A percentile compares a stretch with the other conserved stretches of the same genome.
Evolutionary conservation across 2,329 filamentous ascomycete genomes (phyloP).

Genomic region (Alternaria sp.): DNA sequence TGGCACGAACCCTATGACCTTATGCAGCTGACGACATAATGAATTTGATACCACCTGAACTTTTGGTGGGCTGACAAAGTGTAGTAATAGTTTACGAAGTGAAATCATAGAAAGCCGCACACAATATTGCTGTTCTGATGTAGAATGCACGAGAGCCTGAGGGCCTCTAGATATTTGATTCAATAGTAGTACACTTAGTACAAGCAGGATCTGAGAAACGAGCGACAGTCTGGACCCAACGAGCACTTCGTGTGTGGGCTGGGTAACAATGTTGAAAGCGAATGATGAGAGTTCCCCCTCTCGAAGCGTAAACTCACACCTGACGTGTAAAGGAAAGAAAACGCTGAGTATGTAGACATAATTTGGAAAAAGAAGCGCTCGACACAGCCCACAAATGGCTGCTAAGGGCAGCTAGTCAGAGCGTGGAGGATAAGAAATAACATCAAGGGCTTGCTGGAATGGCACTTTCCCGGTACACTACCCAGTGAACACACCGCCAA

Average conservation of each 20-base stretch:
- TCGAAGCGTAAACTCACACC: not conserved
- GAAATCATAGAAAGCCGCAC: too few species aligned
- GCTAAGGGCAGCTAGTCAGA: not conserved
- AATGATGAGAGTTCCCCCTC: not conserved
- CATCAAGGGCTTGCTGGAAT: not conserved
- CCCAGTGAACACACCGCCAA: conserved; percentile 46
- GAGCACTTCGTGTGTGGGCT: conserved; percentile 21
- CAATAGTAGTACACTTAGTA: conserved; percentile 1
- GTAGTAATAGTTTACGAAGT: too few species aligned
- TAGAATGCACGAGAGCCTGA: too few species aligned
- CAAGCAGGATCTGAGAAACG: not conserved
- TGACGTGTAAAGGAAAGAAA: not conserved
- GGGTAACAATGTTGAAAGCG: conserved; percentile 9
- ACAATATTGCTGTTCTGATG: too few species aligned
- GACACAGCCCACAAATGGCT: not conserved
- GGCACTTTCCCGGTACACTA: conserved; percentile 46
- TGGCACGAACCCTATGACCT: not conserved
- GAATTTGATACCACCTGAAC: too few species aligned
- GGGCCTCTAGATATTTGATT: not conserved
- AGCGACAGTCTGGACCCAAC: conserved; percentile 13
- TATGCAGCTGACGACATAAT: too few species aligned
- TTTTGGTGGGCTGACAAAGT: too few species aligned
- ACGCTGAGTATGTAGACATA: conserved; percentile 9
- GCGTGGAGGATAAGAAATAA: not conserved
- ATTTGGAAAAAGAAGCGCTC: not conserved